Base-by-base conservation (phyloP, 345 rosid genomes). In the Carallia brachiata region DNA sequence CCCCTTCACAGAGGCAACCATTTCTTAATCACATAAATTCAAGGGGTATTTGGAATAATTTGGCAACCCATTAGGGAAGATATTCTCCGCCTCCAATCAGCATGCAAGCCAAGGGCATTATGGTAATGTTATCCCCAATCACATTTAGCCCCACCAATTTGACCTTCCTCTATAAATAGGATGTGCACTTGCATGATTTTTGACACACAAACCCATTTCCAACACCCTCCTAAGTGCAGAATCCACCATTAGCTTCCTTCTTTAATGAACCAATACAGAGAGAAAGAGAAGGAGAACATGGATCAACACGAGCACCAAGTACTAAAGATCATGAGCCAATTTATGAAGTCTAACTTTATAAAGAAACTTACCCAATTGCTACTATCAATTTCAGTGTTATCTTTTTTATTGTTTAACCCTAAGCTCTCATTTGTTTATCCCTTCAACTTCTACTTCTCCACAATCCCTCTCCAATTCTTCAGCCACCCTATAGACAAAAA, bases 401-500 rank as follows among this genome's bases (percentile, higher is more conserved):
- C 90, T 68, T 63, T 90, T 1, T 48, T 89, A 10, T 58, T 82
- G 58, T 80, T 81, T 37, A 74, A 66, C 59, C 62, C 73, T 54
- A 13, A 52, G 48, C 39, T 68, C 30, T 74, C 85, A 60, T 74
- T 82, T 52, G 70, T 83, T 55, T 63, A 63, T 54, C 69, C 70
- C 8, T 71, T 70, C 65, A 77, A 74, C 61, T 81, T 75, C 75
- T 60, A 81, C 70, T 39, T 83, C 79, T 83, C 70, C 10, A 65
- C 77, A 16, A 74, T 88, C 39, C 82, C 81, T 1, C 19, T 82
- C 48, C 77, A 80, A 61, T 66, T 89, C 10, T 23, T 87, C 50
- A 83, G 79, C 71, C 92, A 86, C 65, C 70, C 80, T 74, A 32
- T 88, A 17, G 90, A 88, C 80, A 94, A 94, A 80, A 89, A 81